These are phyloP conservation scores for Tagetes patula DNA, from an alignment of 129 eudicot species.

Conservation along the genomic window DNA sequence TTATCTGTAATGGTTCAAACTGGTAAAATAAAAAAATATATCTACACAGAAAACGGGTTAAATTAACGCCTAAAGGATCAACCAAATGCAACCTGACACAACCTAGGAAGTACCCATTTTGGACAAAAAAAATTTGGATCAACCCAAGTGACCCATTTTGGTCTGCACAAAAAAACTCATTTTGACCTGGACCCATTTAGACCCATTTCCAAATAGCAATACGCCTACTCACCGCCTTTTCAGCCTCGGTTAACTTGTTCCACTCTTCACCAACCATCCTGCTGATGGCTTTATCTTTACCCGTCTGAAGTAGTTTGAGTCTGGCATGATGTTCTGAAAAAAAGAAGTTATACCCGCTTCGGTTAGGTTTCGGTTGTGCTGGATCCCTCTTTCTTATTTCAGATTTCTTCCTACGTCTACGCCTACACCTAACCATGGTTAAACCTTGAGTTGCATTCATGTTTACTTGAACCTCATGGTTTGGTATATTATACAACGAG, in stretches of 20 bases:
- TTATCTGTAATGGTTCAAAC: background rate
- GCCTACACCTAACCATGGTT: slow-evolving; percentile 42
- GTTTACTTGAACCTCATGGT: slow-evolving; percentile 22
- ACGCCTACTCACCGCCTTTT: slow-evolving; percentile 50
- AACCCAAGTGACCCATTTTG: slow-evolving; percentile 5
- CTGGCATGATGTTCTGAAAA: slow-evolving; percentile 92
- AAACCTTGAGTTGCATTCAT: slow-evolving; percentile 29
- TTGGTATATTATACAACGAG: slow-evolving; percentile 33
- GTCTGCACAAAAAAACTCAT: background rate
- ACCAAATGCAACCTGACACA: background rate
- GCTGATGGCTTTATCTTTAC: slow-evolving; percentile 79
- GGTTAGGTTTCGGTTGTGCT: slow-evolving; percentile 85
- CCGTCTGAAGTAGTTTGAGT: slow-evolving; percentile 69
- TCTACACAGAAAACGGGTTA: background rate
- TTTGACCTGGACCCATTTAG: background rate
- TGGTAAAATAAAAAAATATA: background rate
- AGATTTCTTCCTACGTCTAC: slow-evolving; percentile 85
- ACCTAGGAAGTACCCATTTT: background rate
- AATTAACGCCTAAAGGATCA: background rate
- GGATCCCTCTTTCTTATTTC: slow-evolving; percentile 88
- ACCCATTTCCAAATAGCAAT: background rate
- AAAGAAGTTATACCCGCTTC: slow-evolving; percentile 96
- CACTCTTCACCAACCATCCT: slow-evolving; percentile 90
- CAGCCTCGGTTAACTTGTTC: slow-evolving; percentile 68
- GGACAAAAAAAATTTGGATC: background rate